Percentiles rank a stretch among this genome's conserved stretches.
phyloP scores from a whole-genome alignment of 192 early-diverging fungal species.

The Pilobolus umbonatus region DNA sequence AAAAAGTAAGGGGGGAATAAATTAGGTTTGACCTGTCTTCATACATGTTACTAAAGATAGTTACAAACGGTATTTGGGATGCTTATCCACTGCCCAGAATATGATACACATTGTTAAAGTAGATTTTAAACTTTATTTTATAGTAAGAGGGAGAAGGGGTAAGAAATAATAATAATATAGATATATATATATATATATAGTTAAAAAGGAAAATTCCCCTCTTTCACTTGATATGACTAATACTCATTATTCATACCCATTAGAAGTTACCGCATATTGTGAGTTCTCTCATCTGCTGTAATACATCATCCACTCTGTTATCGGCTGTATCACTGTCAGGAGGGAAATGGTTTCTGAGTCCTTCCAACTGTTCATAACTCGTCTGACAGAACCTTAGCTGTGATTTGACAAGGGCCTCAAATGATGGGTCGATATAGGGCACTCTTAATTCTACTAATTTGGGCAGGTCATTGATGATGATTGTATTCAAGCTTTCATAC shows the following conservation, averaged over 20 bases:
- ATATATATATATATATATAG: no score
- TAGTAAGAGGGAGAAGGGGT: background rate
- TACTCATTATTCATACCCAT: background rate
- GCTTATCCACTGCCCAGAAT: slow-evolving; percentile 36
- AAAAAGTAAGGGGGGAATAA: background rate
- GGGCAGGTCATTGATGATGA: slow-evolving; percentile 83
- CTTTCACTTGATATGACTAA: no score
- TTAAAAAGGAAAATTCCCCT: no score
- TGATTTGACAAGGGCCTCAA: slow-evolving; percentile 92
- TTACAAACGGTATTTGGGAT: slow-evolving; percentile 40
- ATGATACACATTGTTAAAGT: slow-evolving; percentile 39
- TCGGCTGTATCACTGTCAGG: slow-evolving; percentile 57
- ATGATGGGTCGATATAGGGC: slow-evolving; percentile 89
- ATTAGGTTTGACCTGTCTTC: slow-evolving; percentile 1
- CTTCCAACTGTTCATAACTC: slow-evolving; percentile 70
- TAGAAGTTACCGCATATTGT: slow-evolving; percentile 76
- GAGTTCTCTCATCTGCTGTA: slow-evolving; percentile 86
- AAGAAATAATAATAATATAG: no score
- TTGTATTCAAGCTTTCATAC: slow-evolving; percentile 79
- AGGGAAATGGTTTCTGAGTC: slow-evolving; percentile 58
- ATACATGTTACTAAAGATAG: background rate
- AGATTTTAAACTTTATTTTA: background rate
- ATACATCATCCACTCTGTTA: slow-evolving; percentile 69
- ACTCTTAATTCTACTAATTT: slow-evolving; percentile 85
- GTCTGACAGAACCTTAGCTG: slow-evolving; percentile 89